Evolutionary conservation across 1,284 basidiomycete genomes (phyloP), one percentile per base, ranked within the genome.

Genomic region (Xerocomus nothofagi): DNA sequence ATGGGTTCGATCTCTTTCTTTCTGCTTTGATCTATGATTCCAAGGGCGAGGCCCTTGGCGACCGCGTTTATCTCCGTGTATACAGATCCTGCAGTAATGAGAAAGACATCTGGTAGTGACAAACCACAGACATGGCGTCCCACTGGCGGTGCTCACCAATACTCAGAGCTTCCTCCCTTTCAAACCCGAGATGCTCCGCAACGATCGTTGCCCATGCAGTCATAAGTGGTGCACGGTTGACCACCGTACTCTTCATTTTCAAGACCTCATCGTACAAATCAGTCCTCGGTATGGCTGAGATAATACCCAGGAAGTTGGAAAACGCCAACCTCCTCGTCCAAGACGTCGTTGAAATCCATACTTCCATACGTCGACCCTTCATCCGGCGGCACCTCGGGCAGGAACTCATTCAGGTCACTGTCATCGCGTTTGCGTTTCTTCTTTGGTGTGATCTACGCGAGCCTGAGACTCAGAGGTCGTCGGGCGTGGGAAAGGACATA

Each of bases 211-310:
- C 83, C 95, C 95, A 98, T 1, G 89, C 91, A 41, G 88, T 93
- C 90, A 98, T 91, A 47, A 98, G 78, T 1, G 96, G 95, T 1
- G 95, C 94, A 18, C 95, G 85, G 69, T 98, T 98, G 44, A 92
- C 79, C 9, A 93, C 76, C 23, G 82, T 78, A 10, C 69, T 79
- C 59, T 84, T 88, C 36, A 65, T 73, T 55, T 63, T 73, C 31
- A 94, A 74, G 21, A 75, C 68, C 88, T 92, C 17, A 31, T 41
- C 32, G 43, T 51, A 18, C 3, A 2, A 15, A 23, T 54, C 31
- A 55, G 47, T 24, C 15, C 24, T 49, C 23, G 32, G 10, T 20
- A 42, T 15, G 27, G 4, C n/a, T 15, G n/a, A 51, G 30, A 21
- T 3, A 10, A 39, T 9, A 1, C 26, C 20, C 10, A 26, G 40